These are phyloP conservation scores for Metarhizium brunneum DNA, from an alignment of 2,329 filamentous ascomycete genomes.

Conservation along the genomic window DNA sequence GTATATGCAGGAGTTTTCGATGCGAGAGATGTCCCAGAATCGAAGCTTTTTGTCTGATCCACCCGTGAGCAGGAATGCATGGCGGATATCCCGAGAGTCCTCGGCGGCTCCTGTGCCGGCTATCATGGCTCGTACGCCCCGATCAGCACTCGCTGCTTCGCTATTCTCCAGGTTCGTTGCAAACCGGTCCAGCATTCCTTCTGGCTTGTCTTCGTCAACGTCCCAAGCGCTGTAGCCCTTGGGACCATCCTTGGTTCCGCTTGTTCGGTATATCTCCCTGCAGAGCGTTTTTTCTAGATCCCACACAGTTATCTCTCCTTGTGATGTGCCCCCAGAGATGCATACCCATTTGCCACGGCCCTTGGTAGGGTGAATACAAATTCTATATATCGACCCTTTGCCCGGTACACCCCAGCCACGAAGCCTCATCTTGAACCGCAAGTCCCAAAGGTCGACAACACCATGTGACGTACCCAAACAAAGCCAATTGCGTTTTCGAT, in stretches of 20 bases:
- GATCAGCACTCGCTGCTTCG: constrained; percentile 44
- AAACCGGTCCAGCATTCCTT: constrained; percentile 80
- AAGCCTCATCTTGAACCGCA: constrained; percentile 83
- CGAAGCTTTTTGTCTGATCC: constrained; percentile 85
- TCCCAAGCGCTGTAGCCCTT: constrained; percentile 76
- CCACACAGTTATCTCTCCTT: constrained; percentile 90
- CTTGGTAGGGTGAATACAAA: constrained; percentile 69
- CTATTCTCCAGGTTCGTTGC: constrained; percentile 62
- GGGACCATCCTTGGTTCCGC: constrained; percentile 48
- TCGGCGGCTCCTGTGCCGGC: constrained; percentile 63
- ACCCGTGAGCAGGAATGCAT: constrained; percentile 78
- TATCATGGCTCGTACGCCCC: constrained; percentile 66
- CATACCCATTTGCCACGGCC: constrained; percentile 78
- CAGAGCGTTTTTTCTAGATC: constrained; percentile 86
- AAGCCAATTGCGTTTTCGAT: constrained; percentile 81
- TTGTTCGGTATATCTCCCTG: constrained; percentile 75
- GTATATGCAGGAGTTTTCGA: constrained; percentile 71
- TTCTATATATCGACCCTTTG: constrained; percentile 68
- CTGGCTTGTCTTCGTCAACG: constrained; percentile 80
- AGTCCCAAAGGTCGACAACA: constrained; percentile 87
- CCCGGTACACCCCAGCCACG: constrained; percentile 83
- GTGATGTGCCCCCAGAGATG: constrained; percentile 76
- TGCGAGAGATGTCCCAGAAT: constrained; percentile 80
- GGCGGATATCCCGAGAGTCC: constrained; percentile 62
- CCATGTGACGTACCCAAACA: constrained; percentile 88